These are phyloP conservation scores for Leccinum disarticulatum DNA, from an alignment of 768 basidiomycete genomes.

Conservation along the genomic window DNA sequence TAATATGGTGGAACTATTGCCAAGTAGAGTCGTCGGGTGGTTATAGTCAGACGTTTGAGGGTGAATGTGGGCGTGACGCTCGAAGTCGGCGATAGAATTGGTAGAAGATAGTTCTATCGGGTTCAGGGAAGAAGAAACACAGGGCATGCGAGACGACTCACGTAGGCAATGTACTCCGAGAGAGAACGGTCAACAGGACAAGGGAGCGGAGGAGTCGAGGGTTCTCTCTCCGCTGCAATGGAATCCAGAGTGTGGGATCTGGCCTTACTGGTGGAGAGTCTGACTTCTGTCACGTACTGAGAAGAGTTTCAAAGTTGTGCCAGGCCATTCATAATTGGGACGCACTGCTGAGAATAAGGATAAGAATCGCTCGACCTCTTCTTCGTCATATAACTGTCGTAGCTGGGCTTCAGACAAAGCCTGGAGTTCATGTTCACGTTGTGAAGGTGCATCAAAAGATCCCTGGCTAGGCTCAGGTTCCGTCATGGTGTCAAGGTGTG, in stretches of 20 bases:
- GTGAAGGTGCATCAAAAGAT: not conserved
- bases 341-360: conserved; percentile 59
- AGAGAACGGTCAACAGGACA: conserved; percentile 20
- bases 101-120: conserved; percentile 42
- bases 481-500: conserved; percentile 6
- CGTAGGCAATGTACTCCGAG: conserved; percentile 27
- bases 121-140: conserved; percentile 13
- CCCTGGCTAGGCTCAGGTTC: conserved; percentile 7
- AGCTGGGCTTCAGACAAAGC: conserved; percentile 52
- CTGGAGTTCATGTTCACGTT: conserved; percentile 12
- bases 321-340: conserved; percentile 8
- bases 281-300: conserved; percentile 64
- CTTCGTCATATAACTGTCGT: conserved; percentile 58
- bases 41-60: conserved; percentile 49
- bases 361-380: conserved; percentile 63
- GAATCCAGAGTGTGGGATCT: not conserved
- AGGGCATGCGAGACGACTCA: conserved; percentile 16
- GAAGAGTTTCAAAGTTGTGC: not conserved
- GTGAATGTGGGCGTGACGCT: conserved; percentile 49
- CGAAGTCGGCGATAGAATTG: conserved; percentile 44
- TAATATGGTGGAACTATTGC: conserved; percentile 50
- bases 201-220: conserved; percentile 2
- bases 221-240: not conserved
- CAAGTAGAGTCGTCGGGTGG: conserved; percentile 56
- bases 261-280: conserved; percentile 32